These are phyloP conservation scores for Nannizziopsis arthrosporioides DNA, from an alignment of 2,329 filamentous ascomycete genomes.

Conservation along the genomic window DNA sequence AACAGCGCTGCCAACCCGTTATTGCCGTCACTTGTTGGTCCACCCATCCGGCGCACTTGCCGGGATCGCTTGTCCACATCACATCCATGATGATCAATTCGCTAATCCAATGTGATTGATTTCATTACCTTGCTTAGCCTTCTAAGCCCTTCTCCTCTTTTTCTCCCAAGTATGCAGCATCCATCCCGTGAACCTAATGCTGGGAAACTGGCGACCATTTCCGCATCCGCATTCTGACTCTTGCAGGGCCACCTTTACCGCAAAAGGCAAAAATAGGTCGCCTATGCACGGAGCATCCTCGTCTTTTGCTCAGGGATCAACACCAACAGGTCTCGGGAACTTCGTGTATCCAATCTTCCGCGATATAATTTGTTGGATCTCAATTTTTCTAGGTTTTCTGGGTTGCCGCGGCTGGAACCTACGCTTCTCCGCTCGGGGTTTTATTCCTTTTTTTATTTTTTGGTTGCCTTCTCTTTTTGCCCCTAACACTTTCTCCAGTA, in stretches of 20 bases:
- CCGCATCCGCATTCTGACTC: conserved; percentile 2
- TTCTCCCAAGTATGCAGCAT: conserved; percentile 4
- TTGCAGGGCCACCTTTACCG: conserved; percentile 3
- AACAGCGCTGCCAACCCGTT: background rate
- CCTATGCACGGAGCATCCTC: background rate
- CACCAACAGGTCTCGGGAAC: conserved; percentile 4
- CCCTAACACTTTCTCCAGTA: background rate
- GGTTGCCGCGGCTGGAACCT: too few species aligned
- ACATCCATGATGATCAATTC: conserved; percentile 7
- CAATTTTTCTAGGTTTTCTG: conserved; percentile 4
- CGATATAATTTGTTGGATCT: conserved; percentile 6
- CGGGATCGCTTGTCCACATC: conserved; percentile 7
- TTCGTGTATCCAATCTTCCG: conserved; percentile 6
- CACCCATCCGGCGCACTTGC: conserved; percentile 1
- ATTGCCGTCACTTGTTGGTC: background rate
- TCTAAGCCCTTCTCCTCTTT: background rate
- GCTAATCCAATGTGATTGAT: conserved; percentile 6
- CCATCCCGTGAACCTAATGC: conserved; percentile 9
- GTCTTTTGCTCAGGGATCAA: conserved; percentile 7
- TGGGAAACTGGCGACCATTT: conserved; percentile 4
- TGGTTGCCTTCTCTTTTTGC: background rate
- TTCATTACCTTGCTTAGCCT: conserved; percentile 4
- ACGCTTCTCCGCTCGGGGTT: background rate
- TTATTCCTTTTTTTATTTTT: conserved; percentile 3
- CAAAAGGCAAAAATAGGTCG: too few species aligned